Evolutionary conservation across 1,284 basidiomycete genomes (phyloP), one percentile per base, ranked within the genome.

Genomic region (Mycena citricolor): DNA sequence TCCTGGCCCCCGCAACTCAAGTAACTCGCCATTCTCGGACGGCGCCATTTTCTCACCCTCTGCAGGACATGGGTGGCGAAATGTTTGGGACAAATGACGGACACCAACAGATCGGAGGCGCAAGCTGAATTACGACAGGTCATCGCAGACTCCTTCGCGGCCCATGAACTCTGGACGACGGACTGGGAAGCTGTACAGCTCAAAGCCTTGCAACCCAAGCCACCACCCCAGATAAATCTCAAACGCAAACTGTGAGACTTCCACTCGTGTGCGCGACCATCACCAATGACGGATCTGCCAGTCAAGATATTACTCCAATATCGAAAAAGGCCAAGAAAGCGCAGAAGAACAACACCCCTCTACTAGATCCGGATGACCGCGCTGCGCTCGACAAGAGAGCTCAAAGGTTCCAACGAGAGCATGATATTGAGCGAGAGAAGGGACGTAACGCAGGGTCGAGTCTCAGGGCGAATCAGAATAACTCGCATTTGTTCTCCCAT

Each of bases 101-200:
- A 89, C 54, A 63, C 71, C 44, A 90, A 89, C 63, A 76, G 77
- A 61, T 67, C 68, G 41, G 87, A 90, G 58, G 88, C 86, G 12
- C 83, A 86, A 59, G 76, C 83, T 57, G 88, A 90, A 71, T 66
- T 90, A 61, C 86, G 84, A 79, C 76, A 89, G 81, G 84, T 89
- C 81, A 90, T 90, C 67, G 76, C 83, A 77, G 81, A 87, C 58
- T 77, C 87, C 70, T 89, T 86, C 68, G 74, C 74, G 53, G 76
- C 79, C 58, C 81, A 89, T 62, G 79, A 86, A 6, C 74, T 95
- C 26, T 90, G 90, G 84, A 88, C 86, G 23, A 93, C 85, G 42
- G 90, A 95, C 64, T 95, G 92, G 92, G 68, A 74, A 21, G 81
- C 76, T 31, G 77, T 90, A 30, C 85, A 91, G 66, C 73, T 95